Conservation (phyloP, 495 filamentous ascomycete genomes). For the Talaromyces adpressus region DNA sequence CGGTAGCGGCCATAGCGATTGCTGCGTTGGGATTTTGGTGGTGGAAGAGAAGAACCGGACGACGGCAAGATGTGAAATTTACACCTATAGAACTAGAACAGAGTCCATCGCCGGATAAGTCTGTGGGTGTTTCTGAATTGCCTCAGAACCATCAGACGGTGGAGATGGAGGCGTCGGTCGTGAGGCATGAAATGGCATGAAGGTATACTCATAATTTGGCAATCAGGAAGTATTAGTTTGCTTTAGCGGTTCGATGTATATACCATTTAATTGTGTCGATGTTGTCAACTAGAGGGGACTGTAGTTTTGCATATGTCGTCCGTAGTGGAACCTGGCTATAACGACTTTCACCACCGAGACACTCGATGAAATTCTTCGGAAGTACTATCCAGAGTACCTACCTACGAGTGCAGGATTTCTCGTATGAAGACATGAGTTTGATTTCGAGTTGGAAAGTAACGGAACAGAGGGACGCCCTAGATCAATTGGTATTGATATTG, state of each 20-base stretch:
- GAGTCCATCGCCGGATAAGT: background rate
- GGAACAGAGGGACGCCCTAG: too few species aligned
- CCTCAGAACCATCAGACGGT: background rate
- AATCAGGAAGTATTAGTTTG: background rate
- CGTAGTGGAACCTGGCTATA: too few species aligned
- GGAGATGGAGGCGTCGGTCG: slow-evolving; percentile 2
- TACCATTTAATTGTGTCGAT: background rate
- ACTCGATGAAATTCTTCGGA: too few species aligned
- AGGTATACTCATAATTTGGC: background rate
- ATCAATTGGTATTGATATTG: too few species aligned
- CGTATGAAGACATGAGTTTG: too few species aligned
- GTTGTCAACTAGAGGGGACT: background rate
- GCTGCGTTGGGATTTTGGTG: slow-evolving; percentile 9
- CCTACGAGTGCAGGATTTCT: too few species aligned
- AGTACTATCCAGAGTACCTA: too few species aligned
- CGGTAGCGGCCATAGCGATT: slow-evolving; percentile 14
- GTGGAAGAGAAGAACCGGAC: slow-evolving; percentile 3
- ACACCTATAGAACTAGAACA: background rate
- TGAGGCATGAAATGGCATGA: slow-evolving; percentile 3
- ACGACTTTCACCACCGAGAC: too few species aligned
- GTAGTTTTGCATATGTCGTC: too few species aligned
- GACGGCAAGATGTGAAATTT: slow-evolving; percentile 4
- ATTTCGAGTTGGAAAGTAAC: too few species aligned
- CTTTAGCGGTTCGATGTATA: background rate
- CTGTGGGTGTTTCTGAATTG: background rate